Conservation (phyloP, 2,329 filamentous ascomycete species). For the Monilinia fructicola region DNA sequence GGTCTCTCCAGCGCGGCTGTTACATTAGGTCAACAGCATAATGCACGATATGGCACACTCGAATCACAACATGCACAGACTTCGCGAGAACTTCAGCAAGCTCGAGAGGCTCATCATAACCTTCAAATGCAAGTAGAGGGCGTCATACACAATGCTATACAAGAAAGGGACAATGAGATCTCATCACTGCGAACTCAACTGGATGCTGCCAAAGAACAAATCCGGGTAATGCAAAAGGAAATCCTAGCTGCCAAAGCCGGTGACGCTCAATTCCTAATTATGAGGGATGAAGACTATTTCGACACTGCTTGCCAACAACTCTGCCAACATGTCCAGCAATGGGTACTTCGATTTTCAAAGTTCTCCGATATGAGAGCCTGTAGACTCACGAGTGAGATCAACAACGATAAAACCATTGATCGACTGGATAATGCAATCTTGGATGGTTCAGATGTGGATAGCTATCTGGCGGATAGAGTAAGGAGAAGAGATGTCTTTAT, state of each 20-base stretch:
- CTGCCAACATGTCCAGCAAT: constrained; percentile 94
- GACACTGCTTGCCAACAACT: constrained; percentile 91
- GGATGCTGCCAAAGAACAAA: constrained; percentile 64
- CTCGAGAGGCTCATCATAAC: constrained; percentile 62
- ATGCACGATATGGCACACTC: constrained; percentile 66
- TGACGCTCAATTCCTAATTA: constrained; percentile 71
- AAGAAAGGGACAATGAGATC: constrained; percentile 83
- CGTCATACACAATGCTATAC: constrained; percentile 62
- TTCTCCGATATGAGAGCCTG: constrained; percentile 91
- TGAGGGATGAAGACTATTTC: constrained; percentile 92
- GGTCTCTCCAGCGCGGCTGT: constrained; percentile 75
- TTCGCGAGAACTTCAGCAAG: constrained; percentile 66
- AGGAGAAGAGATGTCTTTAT: constrained; percentile 92
- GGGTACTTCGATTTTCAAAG: constrained; percentile 97
- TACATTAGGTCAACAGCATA: constrained; percentile 73
- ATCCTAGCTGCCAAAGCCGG: constrained; percentile 59
- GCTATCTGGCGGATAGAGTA: constrained; percentile 83
- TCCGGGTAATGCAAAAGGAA: constrained; percentile 57
- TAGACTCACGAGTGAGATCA: constrained; percentile 77
- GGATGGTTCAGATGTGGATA: constrained; percentile 90
- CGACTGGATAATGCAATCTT: constrained; percentile 91
- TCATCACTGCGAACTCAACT: constrained; percentile 73
- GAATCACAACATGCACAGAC: constrained; percentile 66
- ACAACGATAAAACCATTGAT: constrained; percentile 90
- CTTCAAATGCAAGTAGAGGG: constrained; percentile 63